A percentile compares a stretch with the other conserved stretches of the same genome.
These are phyloP conservation scores for Penicillium italicum DNA, from an alignment of 2,329 filamentous ascomycete genomes.

Conservation along the genomic window DNA sequence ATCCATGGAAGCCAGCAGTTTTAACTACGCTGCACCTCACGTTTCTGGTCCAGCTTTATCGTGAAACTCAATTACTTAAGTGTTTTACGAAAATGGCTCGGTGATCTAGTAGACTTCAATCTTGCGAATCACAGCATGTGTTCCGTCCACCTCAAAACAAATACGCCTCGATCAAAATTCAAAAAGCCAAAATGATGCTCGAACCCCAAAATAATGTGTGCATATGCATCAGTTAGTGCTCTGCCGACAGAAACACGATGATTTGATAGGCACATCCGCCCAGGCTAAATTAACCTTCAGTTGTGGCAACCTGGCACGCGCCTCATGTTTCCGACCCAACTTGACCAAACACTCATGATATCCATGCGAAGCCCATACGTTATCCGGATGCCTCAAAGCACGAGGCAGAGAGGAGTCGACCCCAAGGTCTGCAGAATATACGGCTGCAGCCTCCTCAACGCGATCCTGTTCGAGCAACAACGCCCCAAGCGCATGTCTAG, in stretches of 20 bases:
- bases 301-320: conserved; percentile 46
- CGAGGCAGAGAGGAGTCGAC: conserved; percentile 57
- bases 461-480: conserved; percentile 64
- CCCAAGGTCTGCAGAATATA: conserved; percentile 62
- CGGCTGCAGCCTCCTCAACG: conserved; percentile 52
- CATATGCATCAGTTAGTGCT: neutral
- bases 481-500: conserved; percentile 66
- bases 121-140: neutral
- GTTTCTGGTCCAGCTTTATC: neutral
- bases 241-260: conserved; percentile 57
- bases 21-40: no score
- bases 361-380: conserved; percentile 72
- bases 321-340: conserved; percentile 50
- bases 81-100: neutral
- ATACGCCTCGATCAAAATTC: neutral
- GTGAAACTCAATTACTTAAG: neutral
- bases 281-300: conserved; percentile 51
- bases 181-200: neutral
- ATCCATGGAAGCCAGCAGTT: neutral
- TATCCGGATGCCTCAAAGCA: conserved; percentile 65
- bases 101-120: neutral
- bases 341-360: conserved; percentile 65
- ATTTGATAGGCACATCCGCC: conserved; percentile 58
- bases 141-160: neutral
- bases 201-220: neutral